Conservation (phyloP, 805 yeast genomes). For the Yarrowia sp. region DNA sequence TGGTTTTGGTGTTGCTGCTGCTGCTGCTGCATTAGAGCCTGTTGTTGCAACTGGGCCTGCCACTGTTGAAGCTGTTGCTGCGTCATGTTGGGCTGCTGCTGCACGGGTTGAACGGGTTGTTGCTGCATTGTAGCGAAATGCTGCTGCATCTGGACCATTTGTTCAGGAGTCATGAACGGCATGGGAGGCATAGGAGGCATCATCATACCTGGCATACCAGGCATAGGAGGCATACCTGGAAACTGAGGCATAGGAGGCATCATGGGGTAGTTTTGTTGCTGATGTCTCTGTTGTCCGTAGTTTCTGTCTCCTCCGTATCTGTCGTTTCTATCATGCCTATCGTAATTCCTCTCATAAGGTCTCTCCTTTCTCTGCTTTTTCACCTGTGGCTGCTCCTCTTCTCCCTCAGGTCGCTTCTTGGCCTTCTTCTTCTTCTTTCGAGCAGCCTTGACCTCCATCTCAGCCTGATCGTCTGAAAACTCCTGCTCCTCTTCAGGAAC, state of each 20-base stretch:
- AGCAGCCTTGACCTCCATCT: constrained; percentile 62
- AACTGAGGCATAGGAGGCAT: neutral
- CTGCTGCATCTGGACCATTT: constrained; percentile 30
- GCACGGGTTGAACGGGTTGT: neutral
- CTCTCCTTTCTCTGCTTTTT: constrained; percentile 16
- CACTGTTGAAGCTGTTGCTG: constrained; percentile 31
- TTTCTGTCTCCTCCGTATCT: neutral
- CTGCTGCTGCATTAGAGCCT: constrained; percentile 5
- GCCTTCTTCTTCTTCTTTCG: constrained; percentile 60
- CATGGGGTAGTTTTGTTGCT: neutral
- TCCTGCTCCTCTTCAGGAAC: constrained; percentile 91
- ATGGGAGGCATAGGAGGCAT: constrained; percentile 26
- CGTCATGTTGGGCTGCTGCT: constrained; percentile 14
- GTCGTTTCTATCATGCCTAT: neutral
- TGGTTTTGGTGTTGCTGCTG: constrained; percentile 29
- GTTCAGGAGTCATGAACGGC: constrained; percentile 28
- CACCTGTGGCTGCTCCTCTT: constrained; percentile 26
- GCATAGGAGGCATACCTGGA: neutral
- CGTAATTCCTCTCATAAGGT: neutral
- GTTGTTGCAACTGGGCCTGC: constrained; percentile 16
- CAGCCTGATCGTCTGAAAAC: constrained; percentile 91
- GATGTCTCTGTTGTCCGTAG: neutral
- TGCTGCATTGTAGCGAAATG: constrained; percentile 30
- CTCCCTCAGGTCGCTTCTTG: constrained; percentile 35
- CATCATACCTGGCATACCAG: neutral